phyloP scores from a whole-genome alignment of 2,329 filamentous ascomycete species.

The Alternaria arborescens region DNA sequence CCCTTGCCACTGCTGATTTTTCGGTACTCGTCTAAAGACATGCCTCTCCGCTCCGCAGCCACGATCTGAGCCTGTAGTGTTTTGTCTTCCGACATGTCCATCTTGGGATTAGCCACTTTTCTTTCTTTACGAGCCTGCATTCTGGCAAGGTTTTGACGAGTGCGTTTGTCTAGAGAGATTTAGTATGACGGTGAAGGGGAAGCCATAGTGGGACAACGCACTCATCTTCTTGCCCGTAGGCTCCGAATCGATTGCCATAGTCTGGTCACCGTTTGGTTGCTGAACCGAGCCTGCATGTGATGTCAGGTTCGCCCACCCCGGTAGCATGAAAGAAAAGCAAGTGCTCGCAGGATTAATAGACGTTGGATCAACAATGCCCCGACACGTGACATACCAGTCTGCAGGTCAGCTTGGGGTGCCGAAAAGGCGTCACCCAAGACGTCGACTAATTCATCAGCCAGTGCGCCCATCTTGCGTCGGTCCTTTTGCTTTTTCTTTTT shows the following conservation, averaged over 20 bases:
- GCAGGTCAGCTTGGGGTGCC: slow-evolving; percentile 6
- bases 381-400: slow-evolving; percentile 22
- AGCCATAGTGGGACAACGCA: slow-evolving; percentile 11
- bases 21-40: slow-evolving; percentile 21
- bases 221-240: slow-evolving; percentile 29
- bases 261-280: slow-evolving; percentile 18
- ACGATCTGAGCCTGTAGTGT: slow-evolving; percentile 19
- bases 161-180: slow-evolving; percentile 24
- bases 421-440: slow-evolving; percentile 30
- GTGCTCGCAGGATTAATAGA: background rate
- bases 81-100: slow-evolving; percentile 15
- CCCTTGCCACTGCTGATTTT: slow-evolving; percentile 14
- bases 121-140: slow-evolving; percentile 27
- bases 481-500: slow-evolving; percentile 27
- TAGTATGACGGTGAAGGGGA: background rate
- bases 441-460: slow-evolving; percentile 29
- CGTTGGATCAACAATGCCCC: background rate
- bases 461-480: slow-evolving; percentile 30
- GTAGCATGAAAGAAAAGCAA: slow-evolving; percentile 7
- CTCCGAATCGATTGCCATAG: slow-evolving; percentile 20
- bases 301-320: slow-evolving; percentile 3
- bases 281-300: background rate
- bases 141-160: slow-evolving; percentile 31
- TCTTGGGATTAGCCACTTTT: slow-evolving; percentile 8
- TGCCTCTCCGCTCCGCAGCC: slow-evolving; percentile 27